Percentiles rank a stretch among this genome's conserved stretches.
Evolutionary conservation across 805 yeast species (phyloP).

Genomic region (Suhomyces emberorum): DNA sequence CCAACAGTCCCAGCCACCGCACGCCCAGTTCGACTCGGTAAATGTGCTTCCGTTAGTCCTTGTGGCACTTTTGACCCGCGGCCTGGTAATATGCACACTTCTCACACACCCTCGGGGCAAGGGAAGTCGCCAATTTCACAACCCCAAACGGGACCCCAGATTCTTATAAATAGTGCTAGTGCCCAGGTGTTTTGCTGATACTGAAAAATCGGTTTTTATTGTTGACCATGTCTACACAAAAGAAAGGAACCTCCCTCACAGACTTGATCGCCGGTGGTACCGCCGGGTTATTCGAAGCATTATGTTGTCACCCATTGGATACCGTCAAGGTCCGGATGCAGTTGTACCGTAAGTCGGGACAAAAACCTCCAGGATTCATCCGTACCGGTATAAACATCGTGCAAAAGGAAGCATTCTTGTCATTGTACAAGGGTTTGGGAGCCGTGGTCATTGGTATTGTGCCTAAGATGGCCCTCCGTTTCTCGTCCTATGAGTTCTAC

Average conservation of each 20-base stretch:
- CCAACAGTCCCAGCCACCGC: neutral
- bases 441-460: slow-evolving; percentile 97
- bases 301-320: slow-evolving; percentile 96
- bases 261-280: slow-evolving; percentile 91
- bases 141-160: slow-evolving; percentile 4
- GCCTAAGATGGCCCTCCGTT: slow-evolving; percentile 97
- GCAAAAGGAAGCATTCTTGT: slow-evolving; percentile 74
- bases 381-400: slow-evolving; percentile 78
- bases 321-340: slow-evolving; percentile 98
- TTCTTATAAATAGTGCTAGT: slow-evolving; percentile 2
- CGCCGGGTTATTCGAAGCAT: slow-evolving; percentile 96
- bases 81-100: slow-evolving; percentile 1
- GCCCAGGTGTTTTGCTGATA: neutral
- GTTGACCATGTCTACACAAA: slow-evolving; percentile 15
- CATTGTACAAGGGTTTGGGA: slow-evolving; percentile 92
- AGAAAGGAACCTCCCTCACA: slow-evolving; percentile 44
- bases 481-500: slow-evolving; percentile 89
- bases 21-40: neutral
- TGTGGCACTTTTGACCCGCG: neutral
- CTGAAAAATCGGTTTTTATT: neutral
- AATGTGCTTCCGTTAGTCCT: neutral
- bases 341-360: slow-evolving; percentile 67
- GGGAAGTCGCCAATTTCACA: slow-evolving; percentile 2
- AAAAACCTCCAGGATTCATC: slow-evolving; percentile 82
- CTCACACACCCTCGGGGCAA: slow-evolving; percentile 1